A percentile compares a stretch with the other conserved stretches of the same genome.
phyloP scores from a whole-genome alignment of 2,329 filamentous ascomycete genomes.

The Cladophialophora immunda region DNA sequence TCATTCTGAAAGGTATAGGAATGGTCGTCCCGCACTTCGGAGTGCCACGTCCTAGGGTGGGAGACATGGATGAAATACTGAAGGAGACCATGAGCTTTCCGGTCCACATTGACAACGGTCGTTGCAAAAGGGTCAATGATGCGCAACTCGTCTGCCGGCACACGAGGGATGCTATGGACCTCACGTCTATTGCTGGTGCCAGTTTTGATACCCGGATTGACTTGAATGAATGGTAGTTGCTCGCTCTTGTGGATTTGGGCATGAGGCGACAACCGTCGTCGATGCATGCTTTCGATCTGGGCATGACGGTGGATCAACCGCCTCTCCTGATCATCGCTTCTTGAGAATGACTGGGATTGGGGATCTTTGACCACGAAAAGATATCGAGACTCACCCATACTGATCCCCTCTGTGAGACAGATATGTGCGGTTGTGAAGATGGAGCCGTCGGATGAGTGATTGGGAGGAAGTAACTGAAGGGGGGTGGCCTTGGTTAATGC shows the following conservation, averaged over 20 bases:
- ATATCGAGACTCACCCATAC: constrained; percentile 28
- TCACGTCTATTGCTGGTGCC: neutral
- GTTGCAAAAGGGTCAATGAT: constrained; percentile 14
- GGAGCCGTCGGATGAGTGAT: neutral
- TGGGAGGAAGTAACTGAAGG: neutral
- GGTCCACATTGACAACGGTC: constrained; percentile 15
- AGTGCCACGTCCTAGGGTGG: constrained; percentile 13
- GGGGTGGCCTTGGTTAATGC: neutral
- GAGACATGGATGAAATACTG: constrained; percentile 19
- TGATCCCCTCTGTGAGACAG: neutral
- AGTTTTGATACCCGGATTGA: constrained; percentile 9
- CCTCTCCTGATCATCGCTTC: constrained; percentile 15
- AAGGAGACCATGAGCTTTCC: constrained; percentile 6
- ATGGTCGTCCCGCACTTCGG: constrained; percentile 10
- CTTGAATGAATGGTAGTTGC: constrained; percentile 16
- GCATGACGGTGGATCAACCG: constrained; percentile 17
- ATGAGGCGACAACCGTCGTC: neutral
- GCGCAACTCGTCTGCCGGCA: constrained; percentile 2
- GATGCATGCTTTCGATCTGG: constrained; percentile 18
- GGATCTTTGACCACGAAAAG: constrained; percentile 23
- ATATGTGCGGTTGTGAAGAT: neutral
- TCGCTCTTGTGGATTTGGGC: neutral
- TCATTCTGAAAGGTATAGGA: constrained; percentile 16
- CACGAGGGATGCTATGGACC: constrained; percentile 4
- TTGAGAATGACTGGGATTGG: constrained; percentile 11